Evolutionary conservation across 1,284 basidiomycete genomes (phyloP), one percentile per base, ranked within the genome.

Genomic region (Hypsizygus ulmarius): DNA sequence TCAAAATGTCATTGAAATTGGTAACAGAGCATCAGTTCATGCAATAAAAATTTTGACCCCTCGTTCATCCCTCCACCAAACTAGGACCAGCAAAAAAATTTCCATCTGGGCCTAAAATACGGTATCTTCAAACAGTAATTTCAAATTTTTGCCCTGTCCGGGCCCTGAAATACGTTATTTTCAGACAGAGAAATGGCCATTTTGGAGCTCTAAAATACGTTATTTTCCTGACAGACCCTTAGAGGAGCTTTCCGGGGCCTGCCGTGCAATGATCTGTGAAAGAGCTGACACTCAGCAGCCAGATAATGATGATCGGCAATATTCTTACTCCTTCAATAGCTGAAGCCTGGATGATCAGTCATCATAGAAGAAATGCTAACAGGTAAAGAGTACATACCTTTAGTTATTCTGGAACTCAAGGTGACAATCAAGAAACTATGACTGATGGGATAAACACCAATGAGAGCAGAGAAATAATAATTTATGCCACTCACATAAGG

Each of bases 371-470:
- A 29, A 18, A 32, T 39, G 18, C 14, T 38, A 11, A 19, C 3
- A 14, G 27, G 14, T 34, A 38, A 2, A n/a, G 32, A 14, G 11
- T 40, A 35, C 57, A 33, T 57, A 70, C 72, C 60, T 59, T 61
- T 56, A 28, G 83, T 77, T 38, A 89, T 66, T 50, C 83, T 83
- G 12, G 81, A 80, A n/a, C 78, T 74, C 37, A 89, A 63, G 0
- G 86, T 87, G 43, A 85, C 79, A 55, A 87, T 77, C 47, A 90
- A 68, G 72, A 89, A 90, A 60, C 76, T 74, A 49, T 79, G 75
- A 34, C 74, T 75, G 39, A 37, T 18, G 10, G 18, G 12, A n/a
- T 32, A 16, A 32, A 30, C 29, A 4, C 7, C 5, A 11, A 2
- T 25, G 14, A 29, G 9, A 8, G 12, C 19, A 5, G 7, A 11